Percentiles rank a stretch among this genome's conserved stretches.
Conservation (phyloP, 139 green algal species). For the Coelastrella sp. region DNA sequence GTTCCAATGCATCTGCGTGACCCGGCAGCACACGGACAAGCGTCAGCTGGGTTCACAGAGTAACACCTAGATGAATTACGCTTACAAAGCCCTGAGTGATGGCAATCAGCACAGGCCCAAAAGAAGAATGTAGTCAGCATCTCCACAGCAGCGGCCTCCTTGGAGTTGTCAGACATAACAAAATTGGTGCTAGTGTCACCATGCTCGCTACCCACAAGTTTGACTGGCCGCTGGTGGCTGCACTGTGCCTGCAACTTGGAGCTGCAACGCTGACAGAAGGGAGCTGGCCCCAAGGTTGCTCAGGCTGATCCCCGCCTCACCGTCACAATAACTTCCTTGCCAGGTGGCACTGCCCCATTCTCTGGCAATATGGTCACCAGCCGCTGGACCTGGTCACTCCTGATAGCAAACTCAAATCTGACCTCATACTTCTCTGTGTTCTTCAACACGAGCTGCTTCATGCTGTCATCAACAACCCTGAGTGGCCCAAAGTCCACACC, state of each 20-base stretch:
- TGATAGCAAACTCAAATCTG: constrained; percentile 67
- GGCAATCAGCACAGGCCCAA: too few relatives aligned
- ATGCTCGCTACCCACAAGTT: too few relatives aligned
- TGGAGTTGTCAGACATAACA: too few relatives aligned
- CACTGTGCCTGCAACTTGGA: too few relatives aligned
- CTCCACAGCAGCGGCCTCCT: too few relatives aligned
- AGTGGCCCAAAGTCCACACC: constrained; percentile 74
- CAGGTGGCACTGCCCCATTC: constrained; percentile 68
- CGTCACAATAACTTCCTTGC: constrained; percentile 62
- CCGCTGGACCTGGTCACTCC: constrained; percentile 47
- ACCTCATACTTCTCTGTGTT: constrained; percentile 87
- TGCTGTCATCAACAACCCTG: constrained; percentile 64
- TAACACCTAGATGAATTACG: too few relatives aligned
- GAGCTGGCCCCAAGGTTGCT: background rate
- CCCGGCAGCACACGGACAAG: background rate
- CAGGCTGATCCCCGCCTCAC: constrained; percentile 4
- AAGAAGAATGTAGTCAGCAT: too few relatives aligned
- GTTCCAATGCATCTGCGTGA: constrained; percentile 73
- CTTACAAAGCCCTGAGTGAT: too few relatives aligned
- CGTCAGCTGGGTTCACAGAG: too few relatives aligned
- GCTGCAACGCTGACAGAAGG: too few relatives aligned
- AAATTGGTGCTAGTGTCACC: too few relatives aligned
- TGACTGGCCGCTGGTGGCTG: too few relatives aligned
- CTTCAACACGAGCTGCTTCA: constrained; percentile 63
- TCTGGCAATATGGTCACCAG: constrained; percentile 72